A percentile compares a stretch with the other conserved stretches of the same genome.
Evolutionary conservation across 495 filamentous ascomycete genomes (phyloP).

Genomic region (Lophiotrema nucula): DNA sequence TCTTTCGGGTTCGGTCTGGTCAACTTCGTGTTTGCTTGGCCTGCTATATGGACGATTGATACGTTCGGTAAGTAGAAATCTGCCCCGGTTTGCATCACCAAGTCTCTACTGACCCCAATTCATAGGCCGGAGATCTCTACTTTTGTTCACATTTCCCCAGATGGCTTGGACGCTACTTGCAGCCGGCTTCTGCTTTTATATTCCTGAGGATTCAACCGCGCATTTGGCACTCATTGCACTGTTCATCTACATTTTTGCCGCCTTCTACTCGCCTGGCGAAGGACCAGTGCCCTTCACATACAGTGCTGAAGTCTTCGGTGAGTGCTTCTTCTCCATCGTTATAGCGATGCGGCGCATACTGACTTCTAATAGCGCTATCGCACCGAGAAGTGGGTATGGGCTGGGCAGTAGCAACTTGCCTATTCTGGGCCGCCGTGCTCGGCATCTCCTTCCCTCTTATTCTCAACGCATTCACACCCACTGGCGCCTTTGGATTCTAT

Average conservation of each 20-base stretch:
- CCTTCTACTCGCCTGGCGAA: conserved; percentile 33
- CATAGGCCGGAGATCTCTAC: conserved; percentile 16
- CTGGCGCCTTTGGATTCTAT: conserved; percentile 55
- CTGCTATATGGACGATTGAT: conserved; percentile 64
- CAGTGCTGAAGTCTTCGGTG: conserved; percentile 42
- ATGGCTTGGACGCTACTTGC: conserved; percentile 42
- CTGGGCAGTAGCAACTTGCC: conserved; percentile 41
- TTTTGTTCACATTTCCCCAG: conserved; percentile 41
- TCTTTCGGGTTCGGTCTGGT: conserved; percentile 62
- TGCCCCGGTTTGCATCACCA: background rate
- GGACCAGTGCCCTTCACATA: conserved; percentile 43
- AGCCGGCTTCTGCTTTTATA: conserved; percentile 36
- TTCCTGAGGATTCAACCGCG: conserved; percentile 28
- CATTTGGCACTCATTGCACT: conserved; percentile 51
- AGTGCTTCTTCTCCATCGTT: too few species aligned
- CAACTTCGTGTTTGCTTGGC: conserved; percentile 65
- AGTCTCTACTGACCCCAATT: background rate
- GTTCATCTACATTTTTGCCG: conserved; percentile 41
- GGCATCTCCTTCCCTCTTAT: conserved; percentile 38
- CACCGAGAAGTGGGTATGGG: conserved; percentile 41
- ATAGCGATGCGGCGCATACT: too few species aligned
- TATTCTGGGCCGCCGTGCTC: conserved; percentile 39
- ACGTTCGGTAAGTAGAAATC: conserved; percentile 37
- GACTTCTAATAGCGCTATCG: too few species aligned
- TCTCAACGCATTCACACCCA: conserved; percentile 30